Evolutionary conservation across 768 basidiomycete species (phyloP).

Genomic region (Vararia minispora): DNA sequence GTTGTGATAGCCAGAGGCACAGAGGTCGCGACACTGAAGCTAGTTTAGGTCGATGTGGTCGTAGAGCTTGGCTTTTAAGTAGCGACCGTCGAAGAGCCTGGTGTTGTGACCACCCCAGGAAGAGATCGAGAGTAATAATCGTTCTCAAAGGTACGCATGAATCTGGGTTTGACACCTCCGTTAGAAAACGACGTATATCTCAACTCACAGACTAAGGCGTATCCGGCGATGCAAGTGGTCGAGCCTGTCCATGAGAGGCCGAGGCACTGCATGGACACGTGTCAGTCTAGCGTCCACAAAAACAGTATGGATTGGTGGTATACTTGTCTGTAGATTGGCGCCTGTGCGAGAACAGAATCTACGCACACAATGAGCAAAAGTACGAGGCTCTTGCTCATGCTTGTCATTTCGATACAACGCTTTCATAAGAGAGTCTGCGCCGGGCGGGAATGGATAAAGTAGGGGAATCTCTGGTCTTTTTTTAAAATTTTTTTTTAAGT

Average conservation of each 20-base stretch:
- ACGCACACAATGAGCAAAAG: too few relatives aligned
- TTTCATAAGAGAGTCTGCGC: too few relatives aligned
- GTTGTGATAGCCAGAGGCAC: slow-evolving; percentile 15
- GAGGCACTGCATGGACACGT: slow-evolving; percentile 5
- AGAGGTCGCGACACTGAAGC: neutral
- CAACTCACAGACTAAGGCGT: neutral
- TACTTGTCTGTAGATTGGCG: too few relatives aligned
- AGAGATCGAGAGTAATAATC: neutral
- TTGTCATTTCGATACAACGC: too few relatives aligned
- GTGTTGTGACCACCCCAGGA: neutral
- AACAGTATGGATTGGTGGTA: too few relatives aligned
- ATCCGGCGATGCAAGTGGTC: neutral
- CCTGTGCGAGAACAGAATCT: too few relatives aligned
- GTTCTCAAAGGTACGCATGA: neutral
- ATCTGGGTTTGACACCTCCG: neutral
- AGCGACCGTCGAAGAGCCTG: neutral
- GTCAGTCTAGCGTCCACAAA: too few relatives aligned
- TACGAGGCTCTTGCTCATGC: too few relatives aligned
- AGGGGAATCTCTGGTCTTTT: too few relatives aligned
- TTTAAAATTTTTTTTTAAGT: too few relatives aligned
- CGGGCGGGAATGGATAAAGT: too few relatives aligned
- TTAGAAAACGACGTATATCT: neutral
- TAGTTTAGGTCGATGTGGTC: neutral
- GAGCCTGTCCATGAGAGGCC: neutral
- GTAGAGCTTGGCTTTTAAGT: too few relatives aligned